Percentiles rank a stretch among this genome's conserved stretches.
phyloP scores from a whole-genome alignment of 257 asterid species.

The Scutellaria galericulata region DNA sequence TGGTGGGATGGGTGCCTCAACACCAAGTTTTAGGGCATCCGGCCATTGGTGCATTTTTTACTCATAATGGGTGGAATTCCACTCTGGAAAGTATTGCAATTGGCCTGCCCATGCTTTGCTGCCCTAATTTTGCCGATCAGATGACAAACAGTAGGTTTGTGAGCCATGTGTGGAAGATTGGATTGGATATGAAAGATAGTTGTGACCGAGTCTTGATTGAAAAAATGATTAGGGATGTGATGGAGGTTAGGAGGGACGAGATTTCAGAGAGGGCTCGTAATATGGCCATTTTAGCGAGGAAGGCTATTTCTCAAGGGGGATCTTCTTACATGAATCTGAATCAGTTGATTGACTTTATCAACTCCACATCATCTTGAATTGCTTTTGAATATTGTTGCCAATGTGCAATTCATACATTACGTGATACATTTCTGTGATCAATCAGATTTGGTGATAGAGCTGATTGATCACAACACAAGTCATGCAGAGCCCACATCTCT shows the following conservation, averaged over 20 bases:
- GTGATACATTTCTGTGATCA: too few relatives aligned
- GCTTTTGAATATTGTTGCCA: background rate
- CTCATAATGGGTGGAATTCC: slow-evolving; percentile 53
- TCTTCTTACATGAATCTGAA: slow-evolving; percentile 42
- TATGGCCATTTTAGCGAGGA: slow-evolving; percentile 45
- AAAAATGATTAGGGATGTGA: slow-evolving; percentile 47
- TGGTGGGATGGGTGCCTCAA: slow-evolving; percentile 65
- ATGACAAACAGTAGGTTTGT: slow-evolving; percentile 55
- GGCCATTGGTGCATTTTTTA: slow-evolving; percentile 50
- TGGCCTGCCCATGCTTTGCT: slow-evolving; percentile 41
- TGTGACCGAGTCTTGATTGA: slow-evolving; percentile 47
- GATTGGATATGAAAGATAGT: slow-evolving; percentile 64
- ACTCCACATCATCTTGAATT: slow-evolving; percentile 17
- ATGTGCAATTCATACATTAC: too few relatives aligned
- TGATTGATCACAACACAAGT: too few relatives aligned
- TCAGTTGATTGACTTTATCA: slow-evolving; percentile 29
- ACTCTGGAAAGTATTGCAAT: slow-evolving; percentile 36
- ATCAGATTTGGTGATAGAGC: too few relatives aligned
- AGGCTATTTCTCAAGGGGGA: slow-evolving; percentile 50
- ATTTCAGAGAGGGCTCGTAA: slow-evolving; percentile 35
- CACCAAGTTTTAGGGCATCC: slow-evolving; percentile 50
- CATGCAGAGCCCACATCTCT: too few relatives aligned
- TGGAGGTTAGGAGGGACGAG: slow-evolving; percentile 50
- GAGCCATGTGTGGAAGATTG: slow-evolving; percentile 60
- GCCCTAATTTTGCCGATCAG: slow-evolving; percentile 52